These are phyloP conservation scores for Thielaviopsis populi DNA, from an alignment of 2,329 filamentous ascomycete genomes.

Conservation along the genomic window DNA sequence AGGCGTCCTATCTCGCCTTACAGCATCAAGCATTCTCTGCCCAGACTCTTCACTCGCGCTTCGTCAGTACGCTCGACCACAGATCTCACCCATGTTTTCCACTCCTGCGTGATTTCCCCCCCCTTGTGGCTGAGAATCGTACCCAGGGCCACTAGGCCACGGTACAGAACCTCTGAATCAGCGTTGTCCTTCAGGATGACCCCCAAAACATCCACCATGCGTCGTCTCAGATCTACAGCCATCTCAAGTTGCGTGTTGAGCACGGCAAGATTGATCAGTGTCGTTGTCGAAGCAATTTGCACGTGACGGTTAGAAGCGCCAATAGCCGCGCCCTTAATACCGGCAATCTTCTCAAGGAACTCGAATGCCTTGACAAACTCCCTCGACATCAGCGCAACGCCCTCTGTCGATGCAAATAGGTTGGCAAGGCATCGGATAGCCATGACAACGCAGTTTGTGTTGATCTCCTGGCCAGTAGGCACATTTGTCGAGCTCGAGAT, in stretches of 20 bases:
- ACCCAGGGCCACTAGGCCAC: slow-evolving; percentile 67
- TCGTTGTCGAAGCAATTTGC: slow-evolving; percentile 64
- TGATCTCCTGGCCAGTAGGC: slow-evolving; percentile 40
- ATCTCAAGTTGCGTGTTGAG: slow-evolving; percentile 29
- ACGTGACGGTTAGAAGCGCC: slow-evolving; percentile 58
- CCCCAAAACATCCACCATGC: slow-evolving; percentile 46
- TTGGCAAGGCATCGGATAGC: slow-evolving; percentile 69
- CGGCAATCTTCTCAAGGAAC: slow-evolving; percentile 48
- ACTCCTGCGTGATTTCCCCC: background rate
- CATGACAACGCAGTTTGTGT: slow-evolving; percentile 78
- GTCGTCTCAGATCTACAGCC: slow-evolving; percentile 28
- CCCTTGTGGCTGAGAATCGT: slow-evolving; percentile 45
- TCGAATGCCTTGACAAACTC: slow-evolving; percentile 42
- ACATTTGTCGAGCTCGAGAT: slow-evolving; percentile 26
- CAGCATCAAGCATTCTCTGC: slow-evolving; percentile 31
- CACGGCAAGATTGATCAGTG: slow-evolving; percentile 74
- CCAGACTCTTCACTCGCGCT: slow-evolving; percentile 32
- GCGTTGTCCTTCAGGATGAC: slow-evolving; percentile 49
- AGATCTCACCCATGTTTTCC: slow-evolving; percentile 27
- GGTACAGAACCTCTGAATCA: slow-evolving; percentile 72
- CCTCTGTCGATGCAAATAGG: slow-evolving; percentile 60
- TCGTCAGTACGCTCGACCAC: slow-evolving; percentile 33
- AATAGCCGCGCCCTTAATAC: slow-evolving; percentile 33
- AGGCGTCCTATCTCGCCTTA: background rate
- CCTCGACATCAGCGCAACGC: slow-evolving; percentile 49